Evolutionary conservation across 2,329 filamentous ascomycete genomes (phyloP).

Genomic region (Fusarium veterinarium): DNA sequence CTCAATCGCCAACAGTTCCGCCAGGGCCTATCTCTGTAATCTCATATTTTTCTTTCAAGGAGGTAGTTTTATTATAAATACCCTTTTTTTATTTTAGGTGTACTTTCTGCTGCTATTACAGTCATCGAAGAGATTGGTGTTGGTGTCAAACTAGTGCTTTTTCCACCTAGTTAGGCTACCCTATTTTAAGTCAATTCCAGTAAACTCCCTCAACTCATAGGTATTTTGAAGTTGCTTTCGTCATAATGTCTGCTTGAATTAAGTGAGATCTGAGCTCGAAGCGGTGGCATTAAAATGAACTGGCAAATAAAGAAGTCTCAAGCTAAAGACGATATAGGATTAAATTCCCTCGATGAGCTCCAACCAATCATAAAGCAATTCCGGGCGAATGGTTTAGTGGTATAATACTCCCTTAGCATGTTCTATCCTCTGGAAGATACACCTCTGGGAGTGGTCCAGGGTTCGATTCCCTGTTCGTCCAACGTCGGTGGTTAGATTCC

Average conservation of each 20-base stretch:
- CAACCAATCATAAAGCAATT: constrained; percentile 8
- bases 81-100: too few species aligned
- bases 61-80: too few species aligned
- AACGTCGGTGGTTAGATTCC: constrained; percentile 10
- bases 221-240: too few species aligned
- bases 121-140: not conserved
- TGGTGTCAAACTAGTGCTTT: not conserved
- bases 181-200: not conserved
- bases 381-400: constrained; percentile 37
- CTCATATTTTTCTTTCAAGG: too few species aligned
- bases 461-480: constrained; percentile 40
- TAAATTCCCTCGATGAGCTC: accelerated
- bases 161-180: not conserved
- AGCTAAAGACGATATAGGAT: accelerated
- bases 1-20: too few species aligned
- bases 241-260: accelerated
- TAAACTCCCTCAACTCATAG: too few species aligned
- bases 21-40: too few species aligned
- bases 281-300: not conserved
- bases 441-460: constrained; percentile 37
- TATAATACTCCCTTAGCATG: constrained; percentile 39
- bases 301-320: accelerated
- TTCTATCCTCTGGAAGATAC: not conserved
- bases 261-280: not conserved
- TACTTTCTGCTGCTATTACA: too few species aligned